These are phyloP conservation scores for Cenchrus americanus DNA, from an alignment of 176 grass and related monocot species.

Conservation along the genomic window DNA sequence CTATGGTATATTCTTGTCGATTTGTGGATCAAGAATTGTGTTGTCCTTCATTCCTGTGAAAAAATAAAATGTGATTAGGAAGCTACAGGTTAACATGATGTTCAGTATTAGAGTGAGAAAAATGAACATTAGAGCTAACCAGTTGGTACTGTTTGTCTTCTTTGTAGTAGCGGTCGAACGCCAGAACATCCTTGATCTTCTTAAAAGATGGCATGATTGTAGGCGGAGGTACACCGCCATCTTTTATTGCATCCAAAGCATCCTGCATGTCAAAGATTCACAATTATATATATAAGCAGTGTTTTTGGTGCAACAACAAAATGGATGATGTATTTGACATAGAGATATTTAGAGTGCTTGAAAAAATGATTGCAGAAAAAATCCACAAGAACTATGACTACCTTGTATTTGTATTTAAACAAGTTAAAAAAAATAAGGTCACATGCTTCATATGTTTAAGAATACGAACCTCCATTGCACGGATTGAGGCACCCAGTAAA, in stretches of 20 bases:
- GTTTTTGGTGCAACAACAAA: no score
- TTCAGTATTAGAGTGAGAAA: conserved; percentile 14
- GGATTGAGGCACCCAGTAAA: conserved; percentile 88
- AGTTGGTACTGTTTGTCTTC: conserved; percentile 81
- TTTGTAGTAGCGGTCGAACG: conserved; percentile 88
- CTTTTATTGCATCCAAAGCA: conserved; percentile 78
- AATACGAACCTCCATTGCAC: conserved; percentile 86
- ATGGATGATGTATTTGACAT: no score
- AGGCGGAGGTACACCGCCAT: conserved; percentile 67
- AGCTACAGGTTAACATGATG: background rate
- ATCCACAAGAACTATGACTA: background rate
- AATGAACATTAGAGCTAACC: conserved; percentile 45
- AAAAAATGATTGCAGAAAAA: no score
- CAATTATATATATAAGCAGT: background rate
- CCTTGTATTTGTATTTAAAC: conserved; percentile 3
- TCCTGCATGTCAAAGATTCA: conserved; percentile 53
- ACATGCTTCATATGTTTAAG: conserved; percentile 24
- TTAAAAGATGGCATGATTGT: conserved; percentile 78
- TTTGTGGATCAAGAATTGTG: background rate
- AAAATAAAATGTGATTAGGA: conserved; percentile 40
- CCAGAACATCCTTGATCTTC: conserved; percentile 85
- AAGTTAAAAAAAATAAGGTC: background rate
- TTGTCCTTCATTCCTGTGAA: conserved; percentile 27
- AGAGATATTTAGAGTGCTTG: no score
- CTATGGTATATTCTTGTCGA: background rate